Evolutionary conservation across 176 grass and related monocot species (phyloP), one percentile per base, ranked within the genome.

Genomic region (Oryza brachyantha): DNA sequence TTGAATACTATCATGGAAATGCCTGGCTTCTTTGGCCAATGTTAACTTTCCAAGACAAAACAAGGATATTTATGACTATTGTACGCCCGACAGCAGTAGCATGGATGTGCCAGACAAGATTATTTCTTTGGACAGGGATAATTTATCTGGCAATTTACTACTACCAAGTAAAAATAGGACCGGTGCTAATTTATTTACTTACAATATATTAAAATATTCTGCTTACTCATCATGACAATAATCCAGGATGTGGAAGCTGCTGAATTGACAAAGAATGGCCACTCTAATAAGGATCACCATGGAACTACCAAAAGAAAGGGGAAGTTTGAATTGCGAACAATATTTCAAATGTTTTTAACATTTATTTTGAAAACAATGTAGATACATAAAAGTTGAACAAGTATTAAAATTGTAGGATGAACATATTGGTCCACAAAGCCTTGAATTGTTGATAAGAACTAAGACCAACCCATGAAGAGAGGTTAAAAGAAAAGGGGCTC

Each of bases 381-480:
- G 65, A 58, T 83, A 16, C 25, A 43, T 76, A 31, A 66, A 73
- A 78, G 40, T 86, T 62, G 74, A n/a, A 79, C 40, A 11, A 73
- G 28, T 72, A 19, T 76, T n/a, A n/a, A 74, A 70, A 64, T 77
- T 27, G 12, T 86, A 97, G 95, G 85, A 90, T 54, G 42, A 77
- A 63, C 66, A 80, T 74, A 72, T 89, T 35, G 78, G 92, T 60
- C 69, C 70, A 24, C 89, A 89, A 81, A 90, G 92, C 77, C 75
- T 87, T 52, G 85, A 98, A 86, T 94, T 98, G 95, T 74, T 98
- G 77, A 98, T n/a, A n/a, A n/a, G n/a, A 94, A 80, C 74, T 94
- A 85, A 94, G 95, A 87, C 87, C 85, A 64, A 81, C 87, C 39
- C 89, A 94, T 27, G 95, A 98, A 75, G 95, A 75, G 64, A 94